Evolutionary conservation across 805 yeast species (phyloP).

Genomic region (Monosporozyma yasuniensis): DNA sequence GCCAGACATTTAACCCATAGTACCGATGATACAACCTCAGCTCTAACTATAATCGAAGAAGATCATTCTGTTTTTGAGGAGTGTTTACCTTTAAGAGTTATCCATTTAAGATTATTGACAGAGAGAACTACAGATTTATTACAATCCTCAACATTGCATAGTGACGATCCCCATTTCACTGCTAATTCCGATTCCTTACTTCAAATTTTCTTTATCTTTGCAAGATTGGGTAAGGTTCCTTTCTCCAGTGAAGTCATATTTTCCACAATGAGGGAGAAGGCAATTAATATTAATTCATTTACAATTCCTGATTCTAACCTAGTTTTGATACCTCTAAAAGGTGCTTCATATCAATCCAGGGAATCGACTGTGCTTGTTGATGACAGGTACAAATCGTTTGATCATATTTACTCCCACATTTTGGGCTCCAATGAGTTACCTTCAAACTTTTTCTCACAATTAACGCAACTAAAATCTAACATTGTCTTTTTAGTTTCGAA

Average conservation of each 20-base stretch:
- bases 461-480: slow-evolving; percentile 16
- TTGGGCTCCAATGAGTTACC: slow-evolving; percentile 25
- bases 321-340: slow-evolving; percentile 22
- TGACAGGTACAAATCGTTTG: slow-evolving; percentile 20
- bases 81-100: slow-evolving; percentile 16
- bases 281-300: slow-evolving; percentile 16
- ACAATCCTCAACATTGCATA: slow-evolving; percentile 45
- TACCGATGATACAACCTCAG: slow-evolving; percentile 17
- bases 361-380: slow-evolving; percentile 12
- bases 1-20: slow-evolving; percentile 10
- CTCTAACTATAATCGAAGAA: slow-evolving; percentile 16
- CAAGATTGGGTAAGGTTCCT: slow-evolving; percentile 33
- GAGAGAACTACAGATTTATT: slow-evolving; percentile 63
- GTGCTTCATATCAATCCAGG: slow-evolving; percentile 17
- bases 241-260: slow-evolving; percentile 61
- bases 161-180: slow-evolving; percentile 21
- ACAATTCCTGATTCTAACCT: slow-evolving; percentile 12
- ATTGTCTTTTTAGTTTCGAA: slow-evolving; percentile 21
- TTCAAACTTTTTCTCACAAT: slow-evolving; percentile 17
- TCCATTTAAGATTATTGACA: slow-evolving; percentile 48
- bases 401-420: slow-evolving; percentile 23
- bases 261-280: slow-evolving; percentile 26
- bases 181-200: slow-evolving; percentile 25
- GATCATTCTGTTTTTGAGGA: slow-evolving; percentile 18
- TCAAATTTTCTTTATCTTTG: slow-evolving; percentile 30